Base-by-base conservation (phyloP, 306 rosid genomes). In the Prunus mume region DNA sequence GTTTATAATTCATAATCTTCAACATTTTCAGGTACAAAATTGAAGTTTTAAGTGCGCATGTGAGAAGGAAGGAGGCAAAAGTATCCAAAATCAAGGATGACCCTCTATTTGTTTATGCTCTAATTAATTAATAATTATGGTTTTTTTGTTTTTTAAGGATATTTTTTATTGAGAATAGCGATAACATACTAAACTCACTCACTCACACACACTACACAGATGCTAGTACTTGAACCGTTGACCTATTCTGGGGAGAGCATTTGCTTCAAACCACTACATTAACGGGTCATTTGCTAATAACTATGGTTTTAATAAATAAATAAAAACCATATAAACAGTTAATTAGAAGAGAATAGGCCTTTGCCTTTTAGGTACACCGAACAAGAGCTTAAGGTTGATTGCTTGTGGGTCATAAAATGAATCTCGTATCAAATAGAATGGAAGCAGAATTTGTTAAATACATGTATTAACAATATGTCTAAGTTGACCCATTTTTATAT, bases 111-210 rank as follows among this genome's bases (percentile, higher is more conserved):
- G 43, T 38, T 38, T 38, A 38, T 38, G 0, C 2, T 38, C 43
- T 38, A 38, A 7, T 38, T 38, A 38, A 7, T 38, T 38, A 38
- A 38, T 38, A 38, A 38, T 38, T 38, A 38, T 38, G 9, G 43
- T 38, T 2, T 38, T 38, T 38, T 38, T 38, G 2, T 38, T 38
- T 7, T 38, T 7, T 1, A 6, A 38, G 2, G 43, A 6, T 0
- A 0, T 6, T 38, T 38, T 1, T 0, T 38, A 6, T 7, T 38
- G 0, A 38, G 43, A 38, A 0, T 0, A 0, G 0, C 9, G 0
- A 38, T 38, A 7, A 0, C 9, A 6, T 6, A 38, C 9, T 38
- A 38, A 7, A 38, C 0, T 38, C 9, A 38, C 0, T 34, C 9
- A 38, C 2, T 4, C 9, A 6, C 43, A 34, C 43, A 6, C 9